Evolutionary conservation across 129 eudicot species (phyloP).

Genomic region (Tagetes erecta): DNA sequence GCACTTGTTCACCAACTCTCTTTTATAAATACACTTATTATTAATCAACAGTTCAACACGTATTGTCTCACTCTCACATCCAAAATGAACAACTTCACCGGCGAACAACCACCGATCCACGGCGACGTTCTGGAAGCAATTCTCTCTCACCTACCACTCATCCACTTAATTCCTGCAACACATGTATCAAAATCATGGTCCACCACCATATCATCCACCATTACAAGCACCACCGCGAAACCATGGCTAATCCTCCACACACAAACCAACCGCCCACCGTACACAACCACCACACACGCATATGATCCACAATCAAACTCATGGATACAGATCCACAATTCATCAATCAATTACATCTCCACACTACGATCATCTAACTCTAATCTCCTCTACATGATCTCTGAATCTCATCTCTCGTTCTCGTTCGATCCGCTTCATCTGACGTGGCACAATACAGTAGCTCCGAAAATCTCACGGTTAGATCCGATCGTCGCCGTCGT

Average conservation of each 20-base stretch:
- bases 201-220: constrained; percentile 43
- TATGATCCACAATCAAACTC: constrained; percentile 59
- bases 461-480: constrained; percentile 47
- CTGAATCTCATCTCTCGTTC: constrained; percentile 40
- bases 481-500: constrained; percentile 68
- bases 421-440: constrained; percentile 56
- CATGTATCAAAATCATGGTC: constrained; percentile 69
- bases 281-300: constrained; percentile 40
- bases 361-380: constrained; percentile 53
- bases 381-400: constrained; percentile 50
- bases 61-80: neutral
- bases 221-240: constrained; percentile 32
- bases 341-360: constrained; percentile 32
- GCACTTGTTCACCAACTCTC: no score
- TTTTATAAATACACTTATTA: neutral
- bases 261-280: constrained; percentile 41
- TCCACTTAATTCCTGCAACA: constrained; percentile 46
- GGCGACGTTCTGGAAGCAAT: constrained; percentile 54
- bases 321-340: constrained; percentile 50
- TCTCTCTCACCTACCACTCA: constrained; percentile 57
- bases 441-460: constrained; percentile 55
- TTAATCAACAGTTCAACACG: neutral
- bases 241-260: constrained; percentile 75
- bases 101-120: constrained; percentile 26
- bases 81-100: neutral